Conservation (phyloP, 2,329 filamentous ascomycete species). For the Sarocladiaceae sp. region DNA sequence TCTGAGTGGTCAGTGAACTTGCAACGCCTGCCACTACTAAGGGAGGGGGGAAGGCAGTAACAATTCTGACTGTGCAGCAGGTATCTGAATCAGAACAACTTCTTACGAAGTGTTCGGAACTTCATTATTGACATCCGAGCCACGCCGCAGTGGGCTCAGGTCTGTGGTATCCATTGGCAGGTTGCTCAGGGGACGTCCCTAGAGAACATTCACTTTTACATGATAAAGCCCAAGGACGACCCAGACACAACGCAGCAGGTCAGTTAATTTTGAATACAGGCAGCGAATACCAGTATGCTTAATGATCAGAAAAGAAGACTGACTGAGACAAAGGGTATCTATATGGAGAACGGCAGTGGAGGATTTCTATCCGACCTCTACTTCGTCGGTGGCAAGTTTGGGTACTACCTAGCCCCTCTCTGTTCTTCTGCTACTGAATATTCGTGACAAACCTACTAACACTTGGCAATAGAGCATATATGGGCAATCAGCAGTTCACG, state of each 20-base stretch:
- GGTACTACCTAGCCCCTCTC: slow-evolving; percentile 32
- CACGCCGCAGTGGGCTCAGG: slow-evolving; percentile 22
- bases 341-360: slow-evolving; percentile 29
- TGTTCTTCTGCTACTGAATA: too few relatives aligned
- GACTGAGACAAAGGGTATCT: slow-evolving; percentile 14
- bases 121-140: slow-evolving; percentile 50
- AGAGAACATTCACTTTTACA: slow-evolving; percentile 44
- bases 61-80: too few relatives aligned
- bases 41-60: too few relatives aligned
- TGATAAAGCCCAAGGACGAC: slow-evolving; percentile 18
- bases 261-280: too few relatives aligned
- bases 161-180: slow-evolving; percentile 54
- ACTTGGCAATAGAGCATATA: slow-evolving; percentile 28
- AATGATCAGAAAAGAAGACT: too few relatives aligned
- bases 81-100: slow-evolving; percentile 45
- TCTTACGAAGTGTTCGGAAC: slow-evolving; percentile 60
- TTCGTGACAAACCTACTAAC: slow-evolving; percentile 42
- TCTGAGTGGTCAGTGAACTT: not conserved
- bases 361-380: slow-evolving; percentile 52
- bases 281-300: too few relatives aligned
- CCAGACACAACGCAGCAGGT: slow-evolving; percentile 17
- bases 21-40: too few relatives aligned
- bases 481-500: slow-evolving; percentile 62
- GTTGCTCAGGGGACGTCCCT: slow-evolving; percentile 53
- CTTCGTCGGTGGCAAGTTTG: slow-evolving; percentile 51